phyloP scores from a whole-genome alignment of 805 yeast genomes.

The Diddensiella santjacobensis region DNA sequence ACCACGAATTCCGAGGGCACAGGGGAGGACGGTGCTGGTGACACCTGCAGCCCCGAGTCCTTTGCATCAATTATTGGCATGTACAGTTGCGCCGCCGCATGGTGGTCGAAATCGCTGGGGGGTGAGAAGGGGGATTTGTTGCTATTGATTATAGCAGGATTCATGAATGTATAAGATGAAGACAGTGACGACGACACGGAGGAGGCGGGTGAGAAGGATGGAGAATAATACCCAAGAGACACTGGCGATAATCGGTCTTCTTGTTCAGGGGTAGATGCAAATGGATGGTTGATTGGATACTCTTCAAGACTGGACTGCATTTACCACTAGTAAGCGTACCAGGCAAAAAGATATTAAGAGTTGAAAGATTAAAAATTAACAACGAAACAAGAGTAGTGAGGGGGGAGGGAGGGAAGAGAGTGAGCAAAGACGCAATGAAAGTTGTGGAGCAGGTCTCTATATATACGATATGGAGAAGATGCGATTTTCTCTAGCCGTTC shows the following conservation, averaged over 20 bases:
- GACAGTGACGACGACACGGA: neutral
- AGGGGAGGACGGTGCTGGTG: neutral
- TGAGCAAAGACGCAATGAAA: neutral
- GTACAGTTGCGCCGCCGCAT: neutral
- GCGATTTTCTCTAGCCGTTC: neutral
- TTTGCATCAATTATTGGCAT: neutral
- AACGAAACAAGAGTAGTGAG: neutral
- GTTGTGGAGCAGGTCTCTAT: neutral
- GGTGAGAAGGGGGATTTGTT: neutral
- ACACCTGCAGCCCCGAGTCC: neutral
- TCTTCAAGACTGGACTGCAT: neutral
- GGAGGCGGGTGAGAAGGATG: neutral
- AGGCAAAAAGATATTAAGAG: neutral
- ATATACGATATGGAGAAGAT: neutral
- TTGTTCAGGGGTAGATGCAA: neutral
- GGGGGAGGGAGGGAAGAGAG: neutral
- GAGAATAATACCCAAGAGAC: neutral
- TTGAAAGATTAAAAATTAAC: neutral
- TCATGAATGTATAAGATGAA: neutral
- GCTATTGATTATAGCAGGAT: neutral
- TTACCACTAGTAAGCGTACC: neutral
- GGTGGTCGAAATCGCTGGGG: neutral
- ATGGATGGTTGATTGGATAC: neutral
- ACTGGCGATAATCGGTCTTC: neutral
- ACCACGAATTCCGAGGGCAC: conserved; percentile 9